A percentile compares a stretch with the other conserved stretches of the same genome.
Conservation (phyloP, 148 eudicot species). For the Chenopodium formosanum region DNA sequence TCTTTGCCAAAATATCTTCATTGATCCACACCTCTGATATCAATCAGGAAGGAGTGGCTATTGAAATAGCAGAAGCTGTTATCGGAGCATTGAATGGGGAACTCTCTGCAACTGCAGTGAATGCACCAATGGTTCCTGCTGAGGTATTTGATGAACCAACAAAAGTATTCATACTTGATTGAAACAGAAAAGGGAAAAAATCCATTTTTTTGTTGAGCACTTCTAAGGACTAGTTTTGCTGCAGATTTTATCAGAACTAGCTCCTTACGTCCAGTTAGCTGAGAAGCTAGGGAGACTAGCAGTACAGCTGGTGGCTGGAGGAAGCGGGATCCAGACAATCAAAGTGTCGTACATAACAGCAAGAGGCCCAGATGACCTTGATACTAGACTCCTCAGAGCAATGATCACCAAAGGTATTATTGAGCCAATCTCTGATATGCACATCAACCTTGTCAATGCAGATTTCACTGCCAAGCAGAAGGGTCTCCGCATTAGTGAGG, state of each 20-base stretch:
- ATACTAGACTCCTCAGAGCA: slow-evolving; percentile 85
- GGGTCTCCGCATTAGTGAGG: slow-evolving; percentile 78
- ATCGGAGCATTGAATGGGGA: slow-evolving; percentile 82
- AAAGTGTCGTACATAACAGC: slow-evolving; percentile 66
- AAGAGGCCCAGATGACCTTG: slow-evolving; percentile 78
- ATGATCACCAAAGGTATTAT: slow-evolving; percentile 89
- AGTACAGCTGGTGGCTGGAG: slow-evolving; percentile 79
- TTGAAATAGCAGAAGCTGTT: slow-evolving; percentile 95
- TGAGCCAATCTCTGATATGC: slow-evolving; percentile 80
- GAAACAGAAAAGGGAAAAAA: background rate
- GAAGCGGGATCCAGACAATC: slow-evolving; percentile 67
- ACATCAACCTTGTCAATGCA: slow-evolving; percentile 82
- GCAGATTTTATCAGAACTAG: slow-evolving; percentile 73
- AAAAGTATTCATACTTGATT: background rate
- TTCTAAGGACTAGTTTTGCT: background rate
- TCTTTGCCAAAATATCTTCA: background rate
- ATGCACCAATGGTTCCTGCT: slow-evolving; percentile 92
- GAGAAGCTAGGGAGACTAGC: slow-evolving; percentile 87
- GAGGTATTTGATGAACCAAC: slow-evolving; percentile 40
- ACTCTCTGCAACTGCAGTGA: slow-evolving; percentile 90
- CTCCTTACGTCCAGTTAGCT: slow-evolving; percentile 72
- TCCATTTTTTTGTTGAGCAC: background rate
- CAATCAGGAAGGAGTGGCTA: slow-evolving; percentile 91
- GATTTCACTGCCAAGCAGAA: slow-evolving; percentile 83
- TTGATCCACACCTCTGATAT: background rate